Percentiles rank a stretch among this genome's conserved stretches.
phyloP scores from a whole-genome alignment of 2,329 filamentous ascomycete species.

The Calonectria naviculata region DNA sequence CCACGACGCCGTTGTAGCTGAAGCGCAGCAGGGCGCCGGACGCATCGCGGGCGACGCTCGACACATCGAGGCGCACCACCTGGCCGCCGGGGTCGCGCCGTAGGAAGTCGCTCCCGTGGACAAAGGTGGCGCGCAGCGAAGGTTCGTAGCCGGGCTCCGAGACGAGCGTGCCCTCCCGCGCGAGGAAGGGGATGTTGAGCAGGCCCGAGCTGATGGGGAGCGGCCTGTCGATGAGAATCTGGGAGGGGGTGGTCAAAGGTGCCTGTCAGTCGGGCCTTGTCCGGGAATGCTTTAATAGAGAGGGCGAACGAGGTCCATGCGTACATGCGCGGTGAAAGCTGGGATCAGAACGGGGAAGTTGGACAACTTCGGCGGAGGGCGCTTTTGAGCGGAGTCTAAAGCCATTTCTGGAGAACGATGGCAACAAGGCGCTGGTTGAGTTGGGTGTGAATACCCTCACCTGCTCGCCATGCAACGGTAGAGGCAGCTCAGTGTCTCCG shows the following conservation, averaged over 20 bases:
- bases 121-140: slow-evolving; percentile 48
- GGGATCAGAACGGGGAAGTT: slow-evolving; percentile 51
- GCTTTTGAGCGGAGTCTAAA: slow-evolving; percentile 5
- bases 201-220: slow-evolving; percentile 46
- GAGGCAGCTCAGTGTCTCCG: background rate
- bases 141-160: slow-evolving; percentile 51
- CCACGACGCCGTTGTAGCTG: slow-evolving; percentile 52
- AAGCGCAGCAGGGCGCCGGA: slow-evolving; percentile 48
- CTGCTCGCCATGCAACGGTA: background rate
- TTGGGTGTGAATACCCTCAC: background rate
- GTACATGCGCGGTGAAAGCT: slow-evolving; percentile 50
- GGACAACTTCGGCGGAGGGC: slow-evolving; percentile 39
- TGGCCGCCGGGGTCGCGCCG: slow-evolving; percentile 50
- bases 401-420: slow-evolving; percentile 14
- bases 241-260: background rate
- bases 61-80: slow-evolving; percentile 52
- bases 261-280: background rate
- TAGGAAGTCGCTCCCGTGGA: slow-evolving; percentile 54
- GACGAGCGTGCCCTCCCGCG: slow-evolving; percentile 44
- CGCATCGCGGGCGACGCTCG: slow-evolving; percentile 45
- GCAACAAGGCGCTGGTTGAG: background rate
- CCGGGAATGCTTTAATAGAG: too few relatives aligned
- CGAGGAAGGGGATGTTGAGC: slow-evolving; percentile 47
- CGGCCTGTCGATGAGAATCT: slow-evolving; percentile 49
- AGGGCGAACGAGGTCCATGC: slow-evolving; percentile 6